Percentiles rank a stretch among this genome's conserved stretches.
These are phyloP conservation scores for Hortiboletus campestris DNA, from an alignment of 768 basidiomycete species.

Conservation along the genomic window DNA sequence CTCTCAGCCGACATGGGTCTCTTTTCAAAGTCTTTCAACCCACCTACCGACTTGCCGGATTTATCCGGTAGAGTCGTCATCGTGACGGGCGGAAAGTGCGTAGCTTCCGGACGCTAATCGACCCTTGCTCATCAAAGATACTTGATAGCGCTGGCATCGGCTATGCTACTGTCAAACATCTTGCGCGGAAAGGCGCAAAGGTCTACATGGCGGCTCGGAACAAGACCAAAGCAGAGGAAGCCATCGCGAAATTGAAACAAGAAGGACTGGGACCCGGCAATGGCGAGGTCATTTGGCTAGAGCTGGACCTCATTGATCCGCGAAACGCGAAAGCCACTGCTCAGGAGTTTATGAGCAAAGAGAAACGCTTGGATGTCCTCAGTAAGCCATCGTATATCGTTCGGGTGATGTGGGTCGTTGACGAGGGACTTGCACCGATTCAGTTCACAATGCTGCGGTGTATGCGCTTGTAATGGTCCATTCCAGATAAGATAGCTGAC, in stretches of 20 bases:
- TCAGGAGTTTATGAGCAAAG: constrained; percentile 46
- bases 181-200: constrained; percentile 54
- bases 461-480: constrained; percentile 21
- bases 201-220: constrained; percentile 57
- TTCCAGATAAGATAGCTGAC: constrained; percentile 11
- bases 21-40: constrained; percentile 33
- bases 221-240: constrained; percentile 43
- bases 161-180: constrained; percentile 48
- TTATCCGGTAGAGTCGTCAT: constrained; percentile 42
- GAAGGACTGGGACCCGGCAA: constrained; percentile 45
- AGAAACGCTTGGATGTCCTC: constrained; percentile 54
- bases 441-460: constrained; percentile 60
- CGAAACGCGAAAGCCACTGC: constrained; percentile 47
- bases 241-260: constrained; percentile 44
- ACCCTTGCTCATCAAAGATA: too few relatives aligned
- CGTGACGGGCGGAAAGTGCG: constrained; percentile 59
- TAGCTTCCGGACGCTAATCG: background rate
- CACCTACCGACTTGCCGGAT: constrained; percentile 38
- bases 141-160: constrained; percentile 49
- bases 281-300: constrained; percentile 48
- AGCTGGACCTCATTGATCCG: constrained; percentile 52
- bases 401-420: background rate
- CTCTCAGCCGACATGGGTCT: background rate
- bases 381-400: constrained; percentile 30
- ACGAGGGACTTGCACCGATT: background rate